Conservation (phyloP, 768 basidiomycete species). For the Panaeolus cyanescens region DNA sequence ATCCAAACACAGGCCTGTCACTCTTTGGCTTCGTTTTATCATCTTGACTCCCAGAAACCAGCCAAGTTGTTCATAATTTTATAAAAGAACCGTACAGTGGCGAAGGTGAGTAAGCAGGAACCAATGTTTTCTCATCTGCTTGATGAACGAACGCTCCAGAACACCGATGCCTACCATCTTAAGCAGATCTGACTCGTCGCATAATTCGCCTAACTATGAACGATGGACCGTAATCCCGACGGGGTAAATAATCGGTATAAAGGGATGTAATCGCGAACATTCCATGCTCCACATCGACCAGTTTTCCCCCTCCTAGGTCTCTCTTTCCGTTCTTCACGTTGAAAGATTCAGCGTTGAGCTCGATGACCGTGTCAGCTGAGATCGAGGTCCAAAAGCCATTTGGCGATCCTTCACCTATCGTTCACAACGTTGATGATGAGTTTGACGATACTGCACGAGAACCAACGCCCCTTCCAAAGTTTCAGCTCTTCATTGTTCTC, state of each 20-base stretch:
- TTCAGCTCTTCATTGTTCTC: conserved; percentile 39
- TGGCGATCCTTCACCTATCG: neutral
- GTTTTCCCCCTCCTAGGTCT: neutral
- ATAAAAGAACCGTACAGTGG: neutral
- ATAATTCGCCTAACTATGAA: neutral
- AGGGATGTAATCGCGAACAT: neutral
- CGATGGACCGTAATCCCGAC: neutral
- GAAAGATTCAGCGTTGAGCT: neutral
- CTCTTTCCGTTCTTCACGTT: neutral
- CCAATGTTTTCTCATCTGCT: neutral
- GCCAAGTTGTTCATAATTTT: neutral
- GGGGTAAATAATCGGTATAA: neutral
- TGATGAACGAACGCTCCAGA: neutral
- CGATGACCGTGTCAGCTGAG: neutral
- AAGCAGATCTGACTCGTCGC: neutral
- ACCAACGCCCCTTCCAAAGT: conserved; percentile 40
- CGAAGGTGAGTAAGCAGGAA: neutral
- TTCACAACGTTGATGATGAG: neutral
- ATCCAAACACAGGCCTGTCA: neutral
- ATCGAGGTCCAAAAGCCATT: neutral
- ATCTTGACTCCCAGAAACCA: neutral
- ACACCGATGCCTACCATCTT: neutral
- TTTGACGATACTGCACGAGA: conserved; percentile 6
- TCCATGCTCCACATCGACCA: neutral
- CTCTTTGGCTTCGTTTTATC: neutral